These are phyloP conservation scores for Citrus hindsii DNA, from an alignment of 345 rosid genomes.

Conservation along the genomic window DNA sequence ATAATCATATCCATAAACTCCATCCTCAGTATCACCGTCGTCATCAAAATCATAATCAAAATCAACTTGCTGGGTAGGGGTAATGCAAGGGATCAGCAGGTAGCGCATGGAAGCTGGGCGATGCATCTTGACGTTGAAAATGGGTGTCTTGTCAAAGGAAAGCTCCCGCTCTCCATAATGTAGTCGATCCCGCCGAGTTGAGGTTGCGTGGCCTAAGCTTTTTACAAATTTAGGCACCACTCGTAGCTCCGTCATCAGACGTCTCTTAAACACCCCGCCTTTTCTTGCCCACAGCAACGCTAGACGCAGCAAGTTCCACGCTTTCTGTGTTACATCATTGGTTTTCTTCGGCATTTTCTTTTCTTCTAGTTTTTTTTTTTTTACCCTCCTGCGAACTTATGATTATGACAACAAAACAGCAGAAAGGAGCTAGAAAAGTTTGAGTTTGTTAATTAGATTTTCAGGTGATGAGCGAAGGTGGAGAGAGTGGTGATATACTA, in stretches of 20 bases:
- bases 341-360: constrained; percentile 34
- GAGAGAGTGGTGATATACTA: neutral
- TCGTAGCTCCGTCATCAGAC: constrained; percentile 47
- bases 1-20: constrained; percentile 23
- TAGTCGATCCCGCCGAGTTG: constrained; percentile 16
- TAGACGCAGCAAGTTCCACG: constrained; percentile 54
- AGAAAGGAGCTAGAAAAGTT: neutral
- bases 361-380: too few relatives aligned
- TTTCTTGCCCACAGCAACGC: constrained; percentile 70
- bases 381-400: too few relatives aligned
- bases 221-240: constrained; percentile 52
- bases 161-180: constrained; percentile 64
- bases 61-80: constrained; percentile 33
- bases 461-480: neutral
- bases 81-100: constrained; percentile 70
- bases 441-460: neutral
- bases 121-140: constrained; percentile 61
- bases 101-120: constrained; percentile 62
- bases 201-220: constrained; percentile 27
- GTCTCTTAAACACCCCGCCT: constrained; percentile 60
- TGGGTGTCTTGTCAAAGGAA: constrained; percentile 81
- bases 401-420: too few relatives aligned
- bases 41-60: constrained; percentile 49
- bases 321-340: constrained; percentile 21
- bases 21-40: constrained; percentile 18